Percentiles rank a stretch among this genome's conserved stretches.
phyloP scores from a whole-genome alignment of 1,284 basidiomycete genomes.

The Malassezia yamatoensis region DNA sequence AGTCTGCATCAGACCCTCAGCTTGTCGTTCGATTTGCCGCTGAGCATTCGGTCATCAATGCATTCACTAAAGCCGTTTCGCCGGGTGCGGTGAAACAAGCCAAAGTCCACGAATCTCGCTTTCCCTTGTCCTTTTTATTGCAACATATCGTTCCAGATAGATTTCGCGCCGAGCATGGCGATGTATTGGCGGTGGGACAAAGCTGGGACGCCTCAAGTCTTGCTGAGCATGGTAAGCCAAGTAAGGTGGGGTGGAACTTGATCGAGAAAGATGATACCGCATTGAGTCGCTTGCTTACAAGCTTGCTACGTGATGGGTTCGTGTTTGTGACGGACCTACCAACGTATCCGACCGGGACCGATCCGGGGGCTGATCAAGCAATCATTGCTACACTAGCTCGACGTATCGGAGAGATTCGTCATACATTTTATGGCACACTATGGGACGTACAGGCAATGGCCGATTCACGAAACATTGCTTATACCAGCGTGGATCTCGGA shows the following conservation, averaged over 20 bases:
- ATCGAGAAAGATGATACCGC: conserved; percentile 29
- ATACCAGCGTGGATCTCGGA: conserved; percentile 79
- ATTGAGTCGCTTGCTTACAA: conserved; percentile 28
- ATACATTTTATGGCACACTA: conserved; percentile 77
- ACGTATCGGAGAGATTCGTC: conserved; percentile 62
- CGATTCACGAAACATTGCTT: conserved; percentile 76
- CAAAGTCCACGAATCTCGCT: conserved; percentile 26
- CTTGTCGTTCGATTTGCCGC: conserved; percentile 23
- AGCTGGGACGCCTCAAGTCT: conserved; percentile 26
- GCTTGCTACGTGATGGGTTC: conserved; percentile 53
- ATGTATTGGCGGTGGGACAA: conserved; percentile 27
- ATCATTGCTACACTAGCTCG: conserved; percentile 25
- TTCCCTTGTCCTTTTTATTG: conserved; percentile 49
- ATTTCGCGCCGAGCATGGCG: conserved; percentile 33
- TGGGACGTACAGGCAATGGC: conserved; percentile 77
- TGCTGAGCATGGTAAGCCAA: background rate
- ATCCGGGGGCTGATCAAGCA: conserved; percentile 17
- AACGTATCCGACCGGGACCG: conserved; percentile 47
- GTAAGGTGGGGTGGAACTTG: background rate
- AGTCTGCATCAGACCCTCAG: conserved; percentile 9
- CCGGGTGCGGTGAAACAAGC: background rate
- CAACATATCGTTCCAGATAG: conserved; percentile 51
- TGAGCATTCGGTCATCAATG: conserved; percentile 28
- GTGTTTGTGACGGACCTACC: conserved; percentile 57
- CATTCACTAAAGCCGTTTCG: conserved; percentile 25